Evolutionary conservation across 2,329 filamentous ascomycete species (phyloP).

Genomic region (Trichoderma semiorbis): DNA sequence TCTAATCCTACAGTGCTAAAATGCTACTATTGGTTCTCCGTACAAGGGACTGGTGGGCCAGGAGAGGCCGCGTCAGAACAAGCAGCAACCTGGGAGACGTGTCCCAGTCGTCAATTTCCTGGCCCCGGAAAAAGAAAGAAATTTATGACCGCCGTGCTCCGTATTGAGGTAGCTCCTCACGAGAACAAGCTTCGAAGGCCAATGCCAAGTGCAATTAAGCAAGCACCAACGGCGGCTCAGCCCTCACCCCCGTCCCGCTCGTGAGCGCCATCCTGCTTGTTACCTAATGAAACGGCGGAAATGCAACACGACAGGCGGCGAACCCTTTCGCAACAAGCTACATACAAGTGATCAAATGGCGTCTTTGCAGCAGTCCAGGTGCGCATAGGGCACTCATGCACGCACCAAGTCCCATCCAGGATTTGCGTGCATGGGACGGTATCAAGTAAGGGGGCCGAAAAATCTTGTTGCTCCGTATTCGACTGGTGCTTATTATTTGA

Average conservation of each 20-base stretch:
- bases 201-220: slow-evolving; percentile 1
- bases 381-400: background rate
- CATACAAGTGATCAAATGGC: background rate
- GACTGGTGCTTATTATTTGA: background rate
- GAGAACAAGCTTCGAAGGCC: background rate
- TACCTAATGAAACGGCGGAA: background rate
- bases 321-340: background rate
- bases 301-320: background rate
- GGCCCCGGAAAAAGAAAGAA: background rate
- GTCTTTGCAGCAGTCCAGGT: background rate
- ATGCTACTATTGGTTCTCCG: background rate
- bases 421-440: background rate
- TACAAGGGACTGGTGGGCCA: background rate
- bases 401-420: background rate
- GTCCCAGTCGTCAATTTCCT: slow-evolving; percentile 2
- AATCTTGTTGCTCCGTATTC: background rate
- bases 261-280: background rate
- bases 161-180: background rate
- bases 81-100: background rate
- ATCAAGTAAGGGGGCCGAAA: background rate
- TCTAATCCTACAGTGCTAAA: background rate
- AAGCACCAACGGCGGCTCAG: background rate
- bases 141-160: background rate
- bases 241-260: background rate
- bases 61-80: slow-evolving; percentile 5